Base-by-base conservation (phyloP, 2,329 filamentous ascomycete genomes). In the Chalaropsis thielavioides region DNA sequence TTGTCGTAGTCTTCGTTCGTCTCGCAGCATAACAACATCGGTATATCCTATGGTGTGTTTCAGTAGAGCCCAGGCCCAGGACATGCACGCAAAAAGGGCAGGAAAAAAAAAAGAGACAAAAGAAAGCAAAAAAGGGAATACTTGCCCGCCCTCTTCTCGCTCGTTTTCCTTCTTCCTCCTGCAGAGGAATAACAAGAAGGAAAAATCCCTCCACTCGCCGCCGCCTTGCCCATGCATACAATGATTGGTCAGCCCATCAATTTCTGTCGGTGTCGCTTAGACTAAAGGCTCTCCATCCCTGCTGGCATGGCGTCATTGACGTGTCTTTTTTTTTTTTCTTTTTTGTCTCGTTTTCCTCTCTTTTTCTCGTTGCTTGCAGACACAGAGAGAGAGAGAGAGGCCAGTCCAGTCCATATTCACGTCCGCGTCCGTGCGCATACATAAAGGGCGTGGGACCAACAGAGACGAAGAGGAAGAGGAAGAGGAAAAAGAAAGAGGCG, bases 291-390 rank as follows among this genome's bases (percentile, higher is more conserved):
- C 22, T 31, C 15, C 11, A 62, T 62, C 60, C 60, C 60, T 62
- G 60, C 17, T 46, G 11, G 22, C 49, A 62, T 62, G 60, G 60
- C 60, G 60, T 62, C 60, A 62, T 62, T 62, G 43, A 62, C 41
- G 13, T 46, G 43, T 38, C n/a, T 62, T 46, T 62, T 49, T 62
- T 40, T 10, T 38, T 59, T 56, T 56, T 17, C 11, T 27, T n/a
- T 15, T 41, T 40, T 59, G 7, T 59, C 31, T 60, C 24, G 4
- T 41, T 11, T 15, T 19, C 58, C n/a, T n/a, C 40, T n/a, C n/a
- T 35, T 24, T 38, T 60, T 41, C 15, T n/a, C 17, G 31, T 35
- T 19, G 58, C 11, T 31, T 19, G 58, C 40, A 38, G 17, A 46
- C n/a, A n/a, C n/a, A n/a, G n/a, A n/a, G n/a, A n/a, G n/a, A n/a